A percentile compares a stretch with the other conserved stretches of the same genome.
Evolutionary conservation across 1,284 basidiomycete species (phyloP).

Genomic region (Malassezia dermatis): DNA sequence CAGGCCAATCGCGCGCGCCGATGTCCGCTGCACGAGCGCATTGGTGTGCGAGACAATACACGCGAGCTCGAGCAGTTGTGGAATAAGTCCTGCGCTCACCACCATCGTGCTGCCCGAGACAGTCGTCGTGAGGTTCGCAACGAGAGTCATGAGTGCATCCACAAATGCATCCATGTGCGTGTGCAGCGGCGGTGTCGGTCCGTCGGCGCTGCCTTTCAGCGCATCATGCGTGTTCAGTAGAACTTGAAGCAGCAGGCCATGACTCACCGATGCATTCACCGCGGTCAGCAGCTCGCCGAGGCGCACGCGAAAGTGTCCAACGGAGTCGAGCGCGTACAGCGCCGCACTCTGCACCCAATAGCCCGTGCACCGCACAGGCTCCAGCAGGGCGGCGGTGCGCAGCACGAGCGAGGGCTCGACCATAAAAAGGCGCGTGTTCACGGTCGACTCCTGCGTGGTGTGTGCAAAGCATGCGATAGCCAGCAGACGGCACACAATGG

Average conservation of each 20-base stretch:
- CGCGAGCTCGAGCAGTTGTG: slow-evolving; percentile 55
- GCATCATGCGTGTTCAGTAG: slow-evolving; percentile 21
- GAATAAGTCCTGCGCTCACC: slow-evolving; percentile 89
- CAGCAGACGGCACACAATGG: slow-evolving; percentile 70
- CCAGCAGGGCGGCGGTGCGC: slow-evolving; percentile 30
- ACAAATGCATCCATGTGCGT: slow-evolving; percentile 33
- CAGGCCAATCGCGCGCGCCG: slow-evolving; percentile 63
- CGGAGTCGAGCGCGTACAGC: slow-evolving; percentile 76
- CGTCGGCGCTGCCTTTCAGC: background rate
- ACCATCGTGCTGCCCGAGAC: slow-evolving; percentile 80
- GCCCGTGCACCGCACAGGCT: slow-evolving; percentile 21
- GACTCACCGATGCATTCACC: slow-evolving; percentile 88
- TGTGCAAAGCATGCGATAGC: slow-evolving; percentile 67
- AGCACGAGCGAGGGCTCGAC: slow-evolving; percentile 77
- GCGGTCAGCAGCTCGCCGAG: slow-evolving; percentile 78
- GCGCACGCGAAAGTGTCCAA: slow-evolving; percentile 71
- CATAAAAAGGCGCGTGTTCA: slow-evolving; percentile 71
- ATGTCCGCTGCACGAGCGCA: slow-evolving; percentile 42
- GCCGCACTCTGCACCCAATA: slow-evolving; percentile 60
- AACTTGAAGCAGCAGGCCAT: slow-evolving; percentile 58
- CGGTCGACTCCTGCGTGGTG: slow-evolving; percentile 57
- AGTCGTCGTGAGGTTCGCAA: slow-evolving; percentile 76
- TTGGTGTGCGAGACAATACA: slow-evolving; percentile 20
- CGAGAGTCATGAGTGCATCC: slow-evolving; percentile 61
- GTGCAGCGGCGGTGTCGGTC: background rate